Evolutionary conservation across 208 protist species (phyloP).

Genomic region (Phytomonas sp.): DNA sequence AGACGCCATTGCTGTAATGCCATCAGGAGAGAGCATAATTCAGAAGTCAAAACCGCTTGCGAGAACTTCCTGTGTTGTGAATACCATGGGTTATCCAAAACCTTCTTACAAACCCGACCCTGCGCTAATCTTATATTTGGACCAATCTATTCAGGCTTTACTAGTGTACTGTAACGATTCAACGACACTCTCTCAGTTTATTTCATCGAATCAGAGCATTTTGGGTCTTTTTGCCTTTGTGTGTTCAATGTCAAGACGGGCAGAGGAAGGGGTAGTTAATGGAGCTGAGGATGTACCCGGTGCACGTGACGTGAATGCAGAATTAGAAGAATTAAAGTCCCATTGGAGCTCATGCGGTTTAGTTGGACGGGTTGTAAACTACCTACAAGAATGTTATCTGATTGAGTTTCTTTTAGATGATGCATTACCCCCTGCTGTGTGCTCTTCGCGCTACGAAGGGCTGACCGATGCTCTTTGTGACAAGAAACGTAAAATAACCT

Average conservation of each 20-base stretch:
- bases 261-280: constrained; percentile 28
- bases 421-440: constrained; percentile 81
- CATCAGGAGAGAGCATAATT: not conserved
- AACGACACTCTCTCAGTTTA: constrained; percentile 33
- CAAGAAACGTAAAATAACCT: constrained; percentile 52
- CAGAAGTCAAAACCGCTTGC: not conserved
- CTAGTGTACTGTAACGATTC: constrained; percentile 83
- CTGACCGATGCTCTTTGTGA: constrained; percentile 37
- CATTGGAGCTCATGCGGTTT: constrained; percentile 40
- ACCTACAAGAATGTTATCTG: constrained; percentile 65
- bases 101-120: constrained; percentile 17
- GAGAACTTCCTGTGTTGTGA: not conserved
- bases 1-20: not conserved
- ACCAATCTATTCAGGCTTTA: constrained; percentile 57
- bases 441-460: constrained; percentile 79
- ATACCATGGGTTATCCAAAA: not conserved
- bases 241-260: constrained; percentile 35
- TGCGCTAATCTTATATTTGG: constrained; percentile 33
- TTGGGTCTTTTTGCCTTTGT: constrained; percentile 64
- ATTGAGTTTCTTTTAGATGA: constrained; percentile 81
- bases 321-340: constrained; percentile 39
- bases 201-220: constrained; percentile 33
- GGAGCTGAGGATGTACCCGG: constrained; percentile 13
- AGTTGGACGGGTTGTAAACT: constrained; percentile 26
- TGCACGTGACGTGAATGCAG: constrained; percentile 36